Evolutionary conservation across 192 early-diverging fungal genomes (phyloP).

Genomic region (Podila epicladia): DNA sequence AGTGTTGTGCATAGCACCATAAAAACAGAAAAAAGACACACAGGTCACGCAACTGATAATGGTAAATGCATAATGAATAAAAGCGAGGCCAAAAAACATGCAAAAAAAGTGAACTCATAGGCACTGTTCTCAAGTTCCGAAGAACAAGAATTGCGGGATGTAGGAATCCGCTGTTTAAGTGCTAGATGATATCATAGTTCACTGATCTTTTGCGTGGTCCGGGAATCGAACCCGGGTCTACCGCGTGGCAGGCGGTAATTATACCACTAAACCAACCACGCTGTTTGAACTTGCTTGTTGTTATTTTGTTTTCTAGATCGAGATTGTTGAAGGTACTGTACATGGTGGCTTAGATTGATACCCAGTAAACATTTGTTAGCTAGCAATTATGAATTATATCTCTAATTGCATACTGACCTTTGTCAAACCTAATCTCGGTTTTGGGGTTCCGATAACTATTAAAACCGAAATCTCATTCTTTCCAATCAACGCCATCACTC

Average conservation of each 20-base stretch:
- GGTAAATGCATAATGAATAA: not conserved
- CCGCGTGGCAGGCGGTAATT: constrained; percentile 80
- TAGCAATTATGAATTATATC: not conserved
- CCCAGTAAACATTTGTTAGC: not conserved
- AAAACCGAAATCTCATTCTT: not conserved
- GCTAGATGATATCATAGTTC: not conserved
- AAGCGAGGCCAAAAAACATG: no score
- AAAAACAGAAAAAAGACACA: no score
- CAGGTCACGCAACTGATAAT: not conserved
- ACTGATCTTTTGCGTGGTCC: constrained; percentile 57
- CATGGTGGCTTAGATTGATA: not conserved
- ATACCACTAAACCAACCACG: constrained; percentile 75
- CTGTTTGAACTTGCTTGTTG: constrained; percentile 1
- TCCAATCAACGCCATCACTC: not conserved
- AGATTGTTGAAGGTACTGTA: not conserved
- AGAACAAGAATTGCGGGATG: not conserved
- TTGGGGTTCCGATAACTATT: not conserved
- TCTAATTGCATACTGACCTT: not conserved
- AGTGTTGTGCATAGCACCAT: no score
- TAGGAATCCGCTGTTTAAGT: not conserved
- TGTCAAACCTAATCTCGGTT: not conserved
- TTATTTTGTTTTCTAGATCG: not conserved
- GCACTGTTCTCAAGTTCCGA: not conserved
- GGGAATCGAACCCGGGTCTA: constrained; percentile 82
- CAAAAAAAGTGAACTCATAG: constrained; percentile 1